Evolutionary conservation across 2,329 filamentous ascomycete genomes (phyloP).

Genomic region (Aspergillus glaucus): DNA sequence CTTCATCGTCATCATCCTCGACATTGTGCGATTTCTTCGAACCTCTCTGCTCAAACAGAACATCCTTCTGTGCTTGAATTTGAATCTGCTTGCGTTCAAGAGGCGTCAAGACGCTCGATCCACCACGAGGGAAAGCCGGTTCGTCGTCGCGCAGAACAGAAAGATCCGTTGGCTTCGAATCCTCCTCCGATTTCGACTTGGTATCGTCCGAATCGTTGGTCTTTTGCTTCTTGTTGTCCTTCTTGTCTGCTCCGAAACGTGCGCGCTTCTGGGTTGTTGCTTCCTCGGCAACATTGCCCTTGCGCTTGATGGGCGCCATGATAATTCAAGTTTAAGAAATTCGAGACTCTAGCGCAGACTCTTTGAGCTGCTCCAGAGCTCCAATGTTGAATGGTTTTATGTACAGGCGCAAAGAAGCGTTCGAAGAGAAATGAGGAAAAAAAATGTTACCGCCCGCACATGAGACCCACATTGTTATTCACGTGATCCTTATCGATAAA

Average conservation of each 20-base stretch:
- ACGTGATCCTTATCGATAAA: too few species aligned
- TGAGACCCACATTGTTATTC: too few species aligned
- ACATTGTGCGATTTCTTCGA: conserved; percentile 43
- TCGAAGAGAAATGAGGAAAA: conserved; percentile 15
- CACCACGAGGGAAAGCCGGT: conserved; percentile 84
- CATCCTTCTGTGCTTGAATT: conserved; percentile 86
- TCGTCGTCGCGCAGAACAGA: conserved; percentile 66
- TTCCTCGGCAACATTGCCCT: conserved; percentile 35
- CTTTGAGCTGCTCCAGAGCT: conserved; percentile 20
- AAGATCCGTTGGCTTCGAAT: conserved; percentile 28
- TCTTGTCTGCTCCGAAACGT: conserved; percentile 33
- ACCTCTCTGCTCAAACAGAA: conserved; percentile 75
- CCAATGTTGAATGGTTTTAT: conserved; percentile 4
- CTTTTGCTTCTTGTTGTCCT: conserved; percentile 29
- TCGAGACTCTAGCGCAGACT: conserved; percentile 17
- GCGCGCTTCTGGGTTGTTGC: conserved; percentile 33
- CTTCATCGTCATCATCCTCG: conserved; percentile 53
- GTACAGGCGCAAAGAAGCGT: conserved; percentile 13
- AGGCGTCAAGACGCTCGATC: conserved; percentile 82
- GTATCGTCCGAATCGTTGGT: conserved; percentile 7
- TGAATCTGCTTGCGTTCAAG: conserved; percentile 96
- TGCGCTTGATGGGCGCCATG: conserved; percentile 44
- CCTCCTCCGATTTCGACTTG: conserved; percentile 9
- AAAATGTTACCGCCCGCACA: conserved; percentile 8
- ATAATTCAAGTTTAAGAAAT: conserved; percentile 18